phyloP scores from a whole-genome alignment of 352 stramenopile genomes.

The Phytophthora colocasiae region DNA sequence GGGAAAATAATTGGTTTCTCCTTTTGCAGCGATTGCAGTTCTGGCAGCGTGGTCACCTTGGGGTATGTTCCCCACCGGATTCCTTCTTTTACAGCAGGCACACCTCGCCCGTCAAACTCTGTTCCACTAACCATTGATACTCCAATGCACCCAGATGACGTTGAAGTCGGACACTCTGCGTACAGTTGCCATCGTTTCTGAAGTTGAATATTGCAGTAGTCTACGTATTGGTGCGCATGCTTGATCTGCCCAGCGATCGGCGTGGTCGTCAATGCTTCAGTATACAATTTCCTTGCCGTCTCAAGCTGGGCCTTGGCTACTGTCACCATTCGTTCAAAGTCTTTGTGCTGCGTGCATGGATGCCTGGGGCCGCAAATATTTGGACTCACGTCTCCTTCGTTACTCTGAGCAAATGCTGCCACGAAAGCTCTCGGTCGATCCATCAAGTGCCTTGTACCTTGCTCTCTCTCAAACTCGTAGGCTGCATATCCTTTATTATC shows the following conservation, averaged over 20 bases:
- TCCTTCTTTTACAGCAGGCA: slow-evolving; percentile 66
- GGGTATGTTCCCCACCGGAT: slow-evolving; percentile 76
- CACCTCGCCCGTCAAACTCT: slow-evolving; percentile 75
- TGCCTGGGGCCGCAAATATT: slow-evolving; percentile 89
- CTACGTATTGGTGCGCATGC: slow-evolving; percentile 79
- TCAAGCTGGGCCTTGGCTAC: slow-evolving; percentile 77
- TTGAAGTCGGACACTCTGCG: slow-evolving; percentile 68
- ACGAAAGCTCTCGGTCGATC: slow-evolving; percentile 89
- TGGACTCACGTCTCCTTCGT: slow-evolving; percentile 93
- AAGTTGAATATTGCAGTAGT: slow-evolving; percentile 74
- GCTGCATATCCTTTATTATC: slow-evolving; percentile 95
- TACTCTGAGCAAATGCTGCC: slow-evolving; percentile 93
- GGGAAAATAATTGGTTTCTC: slow-evolving; percentile 86
- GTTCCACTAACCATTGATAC: slow-evolving; percentile 88
- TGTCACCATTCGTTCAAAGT: slow-evolving; percentile 84
- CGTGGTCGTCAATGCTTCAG: slow-evolving; percentile 39
- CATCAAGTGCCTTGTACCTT: slow-evolving; percentile 82
- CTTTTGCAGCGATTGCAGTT: slow-evolving; percentile 77
- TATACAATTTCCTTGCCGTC: slow-evolving; percentile 71
- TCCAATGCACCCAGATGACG: slow-evolving; percentile 81
- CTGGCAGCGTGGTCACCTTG: slow-evolving; percentile 74
- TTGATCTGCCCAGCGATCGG: slow-evolving; percentile 53
- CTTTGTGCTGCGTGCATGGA: slow-evolving; percentile 69
- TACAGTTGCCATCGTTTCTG: slow-evolving; percentile 73
- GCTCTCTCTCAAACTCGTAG: slow-evolving; percentile 89